phyloP scores from a whole-genome alignment of 208 protist species.

The Angomonas ambiguus region DNA sequence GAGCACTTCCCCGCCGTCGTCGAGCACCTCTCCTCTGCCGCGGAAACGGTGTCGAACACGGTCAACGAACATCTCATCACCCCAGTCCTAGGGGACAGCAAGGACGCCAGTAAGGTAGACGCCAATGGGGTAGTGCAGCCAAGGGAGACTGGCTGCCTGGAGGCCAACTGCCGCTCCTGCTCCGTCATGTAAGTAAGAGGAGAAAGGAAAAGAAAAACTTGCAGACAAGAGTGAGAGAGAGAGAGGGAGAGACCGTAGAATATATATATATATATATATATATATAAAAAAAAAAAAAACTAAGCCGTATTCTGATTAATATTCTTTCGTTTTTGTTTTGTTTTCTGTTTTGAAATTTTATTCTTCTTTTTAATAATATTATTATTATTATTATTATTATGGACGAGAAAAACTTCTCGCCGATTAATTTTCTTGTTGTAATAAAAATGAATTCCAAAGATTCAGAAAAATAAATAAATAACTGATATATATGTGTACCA shows the following conservation, averaged over 20 bases:
- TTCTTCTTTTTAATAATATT: conserved; percentile 6
- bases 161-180: background rate
- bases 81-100: background rate
- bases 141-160: conserved; percentile 3
- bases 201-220: background rate
- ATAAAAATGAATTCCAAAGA: background rate
- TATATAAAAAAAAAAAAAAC: no score
- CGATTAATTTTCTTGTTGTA: no score
- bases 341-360: background rate
- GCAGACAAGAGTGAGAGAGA: no score
- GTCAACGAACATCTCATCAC: conserved; percentile 1
- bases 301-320: no score
- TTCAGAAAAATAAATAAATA: background rate
- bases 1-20: background rate
- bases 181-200: background rate
- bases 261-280: no score
- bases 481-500: background rate
- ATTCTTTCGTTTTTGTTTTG: conserved; percentile 3
- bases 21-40: background rate
- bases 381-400: conserved; percentile 4
- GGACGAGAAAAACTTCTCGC: no score
- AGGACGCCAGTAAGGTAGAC: background rate
- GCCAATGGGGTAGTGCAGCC: background rate
- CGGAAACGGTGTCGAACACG: background rate
- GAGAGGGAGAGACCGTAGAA: no score